Base-by-base conservation (phyloP, 2,329 filamentous ascomycete genomes). In the Metarhizium brunneum region DNA sequence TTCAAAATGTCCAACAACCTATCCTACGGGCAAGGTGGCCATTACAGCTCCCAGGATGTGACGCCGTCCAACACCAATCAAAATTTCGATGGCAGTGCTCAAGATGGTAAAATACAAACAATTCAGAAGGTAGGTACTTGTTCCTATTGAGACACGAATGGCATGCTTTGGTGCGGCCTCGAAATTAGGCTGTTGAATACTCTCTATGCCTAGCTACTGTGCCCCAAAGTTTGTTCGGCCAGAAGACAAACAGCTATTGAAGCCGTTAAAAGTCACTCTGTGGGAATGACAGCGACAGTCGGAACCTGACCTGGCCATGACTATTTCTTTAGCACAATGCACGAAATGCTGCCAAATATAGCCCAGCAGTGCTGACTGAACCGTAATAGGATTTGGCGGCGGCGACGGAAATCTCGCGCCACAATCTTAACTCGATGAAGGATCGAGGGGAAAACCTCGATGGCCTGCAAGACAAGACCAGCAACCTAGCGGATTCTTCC, bases 401-500 rank as follows among this genome's bases (percentile, higher is more conserved):
- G 25, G 25, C 25, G 25, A 25, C 25, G 25, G 25, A 25, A 25
- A 25, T 25, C 25, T 25, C 25, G 25, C 25, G 25, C 25, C 25
- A 25, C 25, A 25, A 25, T 25, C 25, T 25, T 25, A 25, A 25
- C 25, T 25, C 25, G 25, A 25, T 25, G 25, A 25, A 25, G 25
- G 25, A 25, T 25, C 91, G 94, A 80, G 94, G 94, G 69, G 88
- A 91, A 68, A 84, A 86, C 64, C 83, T 96, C 59, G 89, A 96
- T 72, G 85, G 86, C 52, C 84, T 96, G 59, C 89, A 95, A 76
- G 88, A 94, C 73, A 95, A 96, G 82, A 96, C 89, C 62, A 86
- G 96, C 77, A 95, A 95, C 75, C 82, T 99, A 63, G 92, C 92
- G 58, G 84, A 87, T 60, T 96, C 92, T 40, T 92, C 94, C 57